These are phyloP conservation scores for Ceratocystis destructans DNA, from an alignment of 2,329 filamentous ascomycete species.

Conservation along the genomic window DNA sequence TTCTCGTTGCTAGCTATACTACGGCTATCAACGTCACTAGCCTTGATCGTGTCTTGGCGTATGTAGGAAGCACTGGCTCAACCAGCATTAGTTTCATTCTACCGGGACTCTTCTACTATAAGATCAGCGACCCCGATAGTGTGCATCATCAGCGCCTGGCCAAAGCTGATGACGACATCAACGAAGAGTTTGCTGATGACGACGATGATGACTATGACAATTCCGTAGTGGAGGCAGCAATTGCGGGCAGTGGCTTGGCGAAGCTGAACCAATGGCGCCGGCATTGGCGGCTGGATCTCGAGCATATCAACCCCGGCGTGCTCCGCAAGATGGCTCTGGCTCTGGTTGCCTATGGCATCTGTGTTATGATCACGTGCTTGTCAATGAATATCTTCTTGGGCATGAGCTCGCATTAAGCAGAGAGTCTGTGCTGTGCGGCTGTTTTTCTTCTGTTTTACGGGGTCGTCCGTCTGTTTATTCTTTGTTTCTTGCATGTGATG, in stretches of 20 bases:
- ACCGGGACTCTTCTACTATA: constrained; percentile 94
- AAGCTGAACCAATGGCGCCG: constrained; percentile 30
- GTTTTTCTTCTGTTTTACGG: background rate
- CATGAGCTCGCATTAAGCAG: constrained; percentile 4
- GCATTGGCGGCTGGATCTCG: constrained; percentile 45
- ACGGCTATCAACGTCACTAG: constrained; percentile 84
- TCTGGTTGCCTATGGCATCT: constrained; percentile 66
- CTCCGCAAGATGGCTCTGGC: constrained; percentile 61
- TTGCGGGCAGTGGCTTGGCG: constrained; percentile 28
- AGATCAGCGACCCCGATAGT: constrained; percentile 84
- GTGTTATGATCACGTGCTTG: constrained; percentile 84
- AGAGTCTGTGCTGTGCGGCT: background rate
- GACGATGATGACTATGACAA: constrained; percentile 28
- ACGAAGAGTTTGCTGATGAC: constrained; percentile 43
- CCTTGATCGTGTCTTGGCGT: constrained; percentile 81
- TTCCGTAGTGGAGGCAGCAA: background rate
- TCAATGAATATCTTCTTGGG: constrained; percentile 51
- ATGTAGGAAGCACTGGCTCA: constrained; percentile 85
- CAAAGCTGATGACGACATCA: constrained; percentile 83
- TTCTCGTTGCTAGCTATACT: constrained; percentile 73
- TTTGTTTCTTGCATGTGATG: background rate
- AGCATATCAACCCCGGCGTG: constrained; percentile 49
- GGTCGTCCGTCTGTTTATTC: background rate
- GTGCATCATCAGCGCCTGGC: constrained; percentile 71
- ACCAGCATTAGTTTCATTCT: constrained; percentile 96